These are phyloP conservation scores for Leccinum subtestaceum DNA, from an alignment of 768 basidiomycete genomes.

Conservation along the genomic window DNA sequence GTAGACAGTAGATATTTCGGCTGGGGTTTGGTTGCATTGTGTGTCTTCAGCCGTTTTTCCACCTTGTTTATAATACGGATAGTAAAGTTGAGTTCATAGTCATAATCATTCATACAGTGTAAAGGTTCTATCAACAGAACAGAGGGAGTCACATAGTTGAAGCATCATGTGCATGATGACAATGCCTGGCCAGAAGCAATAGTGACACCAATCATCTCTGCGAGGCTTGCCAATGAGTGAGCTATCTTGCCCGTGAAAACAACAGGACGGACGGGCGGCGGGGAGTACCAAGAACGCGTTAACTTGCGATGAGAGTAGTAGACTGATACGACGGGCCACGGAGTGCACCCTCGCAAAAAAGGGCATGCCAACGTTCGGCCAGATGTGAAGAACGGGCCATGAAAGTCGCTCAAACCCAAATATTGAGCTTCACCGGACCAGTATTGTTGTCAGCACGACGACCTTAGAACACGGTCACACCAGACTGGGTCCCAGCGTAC, in stretches of 20 bases:
- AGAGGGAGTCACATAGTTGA: slow-evolving; percentile 13
- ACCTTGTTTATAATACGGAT: neutral
- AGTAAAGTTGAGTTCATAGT: slow-evolving; percentile 3
- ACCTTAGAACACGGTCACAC: slow-evolving; percentile 77
- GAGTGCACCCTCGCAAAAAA: slow-evolving; percentile 6
- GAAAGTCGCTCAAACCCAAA: slow-evolving; percentile 11
- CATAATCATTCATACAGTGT: slow-evolving; percentile 21
- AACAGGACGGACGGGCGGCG: neutral
- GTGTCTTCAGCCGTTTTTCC: neutral
- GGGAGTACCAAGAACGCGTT: slow-evolving; percentile 7
- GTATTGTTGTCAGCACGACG: slow-evolving; percentile 1
- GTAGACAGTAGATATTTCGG: neutral
- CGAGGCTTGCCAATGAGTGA: slow-evolving; percentile 4
- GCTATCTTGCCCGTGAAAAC: slow-evolving; percentile 3
- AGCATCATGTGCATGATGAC: slow-evolving; percentile 26
- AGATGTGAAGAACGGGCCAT: slow-evolving; percentile 1
- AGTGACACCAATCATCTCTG: neutral
- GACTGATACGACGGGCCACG: slow-evolving; percentile 8
- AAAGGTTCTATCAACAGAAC: slow-evolving; percentile 8
- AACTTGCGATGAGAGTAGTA: slow-evolving; percentile 12
- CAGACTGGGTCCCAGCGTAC: slow-evolving; percentile 81
- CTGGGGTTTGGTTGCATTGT: neutral
- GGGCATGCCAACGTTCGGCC: slow-evolving; percentile 13
- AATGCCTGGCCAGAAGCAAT: slow-evolving; percentile 2
- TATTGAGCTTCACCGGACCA: slow-evolving; percentile 10